Conservation (phyloP, 257 asterid genomes). For the Nicotiana tabacum region DNA sequence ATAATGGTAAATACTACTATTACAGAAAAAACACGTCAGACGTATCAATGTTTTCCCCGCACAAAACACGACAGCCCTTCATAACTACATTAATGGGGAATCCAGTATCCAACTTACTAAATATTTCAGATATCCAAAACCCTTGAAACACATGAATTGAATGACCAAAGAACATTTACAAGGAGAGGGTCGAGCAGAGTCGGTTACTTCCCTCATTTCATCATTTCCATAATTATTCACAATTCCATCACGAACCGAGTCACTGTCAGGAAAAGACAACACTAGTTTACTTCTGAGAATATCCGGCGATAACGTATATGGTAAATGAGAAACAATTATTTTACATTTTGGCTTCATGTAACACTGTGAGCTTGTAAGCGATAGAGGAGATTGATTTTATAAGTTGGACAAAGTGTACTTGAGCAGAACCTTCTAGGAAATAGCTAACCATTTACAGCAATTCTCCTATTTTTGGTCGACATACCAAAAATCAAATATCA, state of each 20-base stretch:
- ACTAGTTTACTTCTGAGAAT: not conserved
- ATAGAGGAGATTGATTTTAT: not conserved
- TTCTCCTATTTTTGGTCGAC: not conserved
- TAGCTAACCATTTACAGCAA: not conserved
- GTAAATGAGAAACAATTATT: not conserved
- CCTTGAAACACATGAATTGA: not conserved
- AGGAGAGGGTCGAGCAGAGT: not conserved
- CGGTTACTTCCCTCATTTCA: not conserved
- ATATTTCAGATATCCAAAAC: not conserved
- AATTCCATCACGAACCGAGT: not conserved
- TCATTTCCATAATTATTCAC: not conserved
- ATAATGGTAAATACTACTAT: not conserved
- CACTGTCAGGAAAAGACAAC: not conserved
- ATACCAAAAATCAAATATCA: not conserved
- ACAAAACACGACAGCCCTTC: not conserved
- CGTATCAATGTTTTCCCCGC: not conserved
- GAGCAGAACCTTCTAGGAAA: slow-evolving; percentile 11
- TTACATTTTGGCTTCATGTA: not conserved
- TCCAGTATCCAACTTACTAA: not conserved
- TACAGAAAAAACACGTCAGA: not conserved
- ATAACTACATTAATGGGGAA: slow-evolving; percentile 3
- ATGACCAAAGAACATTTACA: not conserved
- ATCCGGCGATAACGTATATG: not conserved
- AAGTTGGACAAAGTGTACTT: not conserved
- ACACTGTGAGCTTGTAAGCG: not conserved